Evolutionary conservation across 2,329 filamentous ascomycete genomes (phyloP).

Genomic region (Xylariaceae sp.): DNA sequence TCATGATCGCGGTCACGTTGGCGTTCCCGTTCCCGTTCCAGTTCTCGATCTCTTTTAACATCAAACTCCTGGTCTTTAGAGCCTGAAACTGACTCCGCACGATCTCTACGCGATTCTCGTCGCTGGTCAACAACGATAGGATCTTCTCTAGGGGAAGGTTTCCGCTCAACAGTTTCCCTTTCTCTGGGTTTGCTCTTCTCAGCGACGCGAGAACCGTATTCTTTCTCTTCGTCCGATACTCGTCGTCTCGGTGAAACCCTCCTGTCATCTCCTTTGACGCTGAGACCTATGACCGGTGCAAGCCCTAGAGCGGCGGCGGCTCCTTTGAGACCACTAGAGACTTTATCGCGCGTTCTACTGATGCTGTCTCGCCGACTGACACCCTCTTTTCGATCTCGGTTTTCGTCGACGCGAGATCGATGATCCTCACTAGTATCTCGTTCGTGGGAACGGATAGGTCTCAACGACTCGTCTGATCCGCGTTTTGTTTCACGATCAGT

Average conservation of each 20-base stretch:
- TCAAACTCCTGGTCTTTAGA: conserved; percentile 34
- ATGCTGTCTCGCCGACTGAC: conserved; percentile 48
- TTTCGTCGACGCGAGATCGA: conserved; percentile 36
- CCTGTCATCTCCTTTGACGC: conserved; percentile 47
- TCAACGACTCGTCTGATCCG: conserved; percentile 40
- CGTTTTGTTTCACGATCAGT: conserved; percentile 42
- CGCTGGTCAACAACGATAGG: conserved; percentile 34
- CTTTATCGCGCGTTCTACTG: conserved; percentile 55
- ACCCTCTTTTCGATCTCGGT: conserved; percentile 37
- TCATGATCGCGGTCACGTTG: conserved; percentile 31
- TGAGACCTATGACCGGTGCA: conserved; percentile 40
- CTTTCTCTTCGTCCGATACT: conserved; percentile 38
- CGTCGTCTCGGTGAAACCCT: conserved; percentile 42
- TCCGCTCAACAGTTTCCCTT: conserved; percentile 33
- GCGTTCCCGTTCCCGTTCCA: conserved; percentile 25
- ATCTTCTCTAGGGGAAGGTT: conserved; percentile 35
- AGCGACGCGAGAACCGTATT: conserved; percentile 32
- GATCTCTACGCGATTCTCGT: conserved; percentile 36
- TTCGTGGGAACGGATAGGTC: conserved; percentile 35
- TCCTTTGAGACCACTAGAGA: conserved; percentile 55
- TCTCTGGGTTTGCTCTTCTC: conserved; percentile 44
- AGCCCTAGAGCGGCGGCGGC: conserved; percentile 56
- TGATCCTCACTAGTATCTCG: conserved; percentile 32
- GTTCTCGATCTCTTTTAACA: conserved; percentile 27
- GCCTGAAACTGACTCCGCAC: conserved; percentile 28